These are phyloP conservation scores for Stachybotrys chlorohalonatus DNA, from an alignment of 2,329 filamentous ascomycete species.

Conservation along the genomic window DNA sequence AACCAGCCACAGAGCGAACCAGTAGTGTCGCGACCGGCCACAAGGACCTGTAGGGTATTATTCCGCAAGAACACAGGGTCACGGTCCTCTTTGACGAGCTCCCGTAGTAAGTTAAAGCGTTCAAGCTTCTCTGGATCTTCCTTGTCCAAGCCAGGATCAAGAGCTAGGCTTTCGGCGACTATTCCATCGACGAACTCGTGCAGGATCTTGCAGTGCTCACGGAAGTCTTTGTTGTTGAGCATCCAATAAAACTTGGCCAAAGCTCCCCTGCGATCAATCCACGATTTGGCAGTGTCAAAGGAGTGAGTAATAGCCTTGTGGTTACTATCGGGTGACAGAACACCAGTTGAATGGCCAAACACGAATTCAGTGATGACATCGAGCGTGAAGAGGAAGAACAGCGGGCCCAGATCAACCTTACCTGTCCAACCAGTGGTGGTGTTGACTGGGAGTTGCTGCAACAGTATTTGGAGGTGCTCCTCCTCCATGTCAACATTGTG, in stretches of 20 bases:
- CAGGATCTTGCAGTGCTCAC: not conserved
- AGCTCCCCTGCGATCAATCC: not conserved
- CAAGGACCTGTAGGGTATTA: slow-evolving; percentile 26
- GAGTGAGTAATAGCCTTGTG: not conserved
- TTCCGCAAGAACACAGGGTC: slow-evolving; percentile 14
- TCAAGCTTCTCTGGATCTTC: not conserved
- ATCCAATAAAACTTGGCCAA: slow-evolving; percentile 1
- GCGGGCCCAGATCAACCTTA: not conserved
- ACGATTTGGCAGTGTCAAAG: not conserved
- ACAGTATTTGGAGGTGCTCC: not conserved
- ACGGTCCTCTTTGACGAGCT: slow-evolving; percentile 21
- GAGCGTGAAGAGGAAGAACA: not conserved
- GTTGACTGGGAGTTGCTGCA: not conserved
- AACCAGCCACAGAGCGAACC: slow-evolving; percentile 39
- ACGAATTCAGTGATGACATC: slow-evolving; percentile 1
- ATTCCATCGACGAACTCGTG: not conserved
- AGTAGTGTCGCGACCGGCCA: slow-evolving; percentile 48
- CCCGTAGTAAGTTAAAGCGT: slow-evolving; percentile 9
- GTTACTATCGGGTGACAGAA: not conserved
- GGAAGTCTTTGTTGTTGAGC: slow-evolving; percentile 1
- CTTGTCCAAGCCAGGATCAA: not conserved
- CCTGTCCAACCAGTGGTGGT: not conserved
- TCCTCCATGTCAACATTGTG: not conserved
- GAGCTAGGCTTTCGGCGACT: not conserved
- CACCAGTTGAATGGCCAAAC: not conserved